Evolutionary conservation across 768 basidiomycete species (phyloP).

Genomic region (Royoungia palumana): DNA sequence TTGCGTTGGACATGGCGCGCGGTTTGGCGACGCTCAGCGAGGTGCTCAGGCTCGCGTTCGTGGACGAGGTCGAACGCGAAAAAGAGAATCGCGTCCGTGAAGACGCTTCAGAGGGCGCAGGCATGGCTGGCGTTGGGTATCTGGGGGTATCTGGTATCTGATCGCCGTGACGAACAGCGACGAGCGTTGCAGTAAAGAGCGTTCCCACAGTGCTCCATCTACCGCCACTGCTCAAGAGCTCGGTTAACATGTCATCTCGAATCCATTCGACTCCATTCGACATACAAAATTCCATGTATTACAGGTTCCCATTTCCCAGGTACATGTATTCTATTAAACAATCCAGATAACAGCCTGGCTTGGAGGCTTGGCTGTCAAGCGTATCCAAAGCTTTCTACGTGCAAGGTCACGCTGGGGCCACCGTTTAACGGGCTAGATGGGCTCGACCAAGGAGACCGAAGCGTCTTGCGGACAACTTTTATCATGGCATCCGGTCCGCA

Average conservation of each 20-base stretch:
- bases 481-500: slow-evolving; percentile 43
- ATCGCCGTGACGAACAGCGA: slow-evolving; percentile 19
- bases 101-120: slow-evolving; percentile 51
- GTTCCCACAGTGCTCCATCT: slow-evolving; percentile 21
- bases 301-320: too few relatives aligned
- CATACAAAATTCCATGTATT: too few relatives aligned
- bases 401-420: slow-evolving; percentile 32
- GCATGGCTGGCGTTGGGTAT: slow-evolving; percentile 27
- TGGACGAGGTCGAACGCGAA: slow-evolving; percentile 37
- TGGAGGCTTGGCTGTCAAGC: slow-evolving; percentile 9
- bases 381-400: slow-evolving; percentile 36
- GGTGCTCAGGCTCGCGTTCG: slow-evolving; percentile 27
- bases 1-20: slow-evolving; percentile 51
- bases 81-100: slow-evolving; percentile 40
- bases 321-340: too few relatives aligned
- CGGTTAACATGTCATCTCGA: too few relatives aligned
- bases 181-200: slow-evolving; percentile 4
- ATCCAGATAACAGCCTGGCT: neutral
- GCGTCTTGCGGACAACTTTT: slow-evolving; percentile 32
- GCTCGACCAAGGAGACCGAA: slow-evolving; percentile 33
- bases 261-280: too few relatives aligned
- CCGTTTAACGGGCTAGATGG: slow-evolving; percentile 26
- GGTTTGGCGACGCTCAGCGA: slow-evolving; percentile 48
- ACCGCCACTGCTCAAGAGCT: too few relatives aligned
- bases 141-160: slow-evolving; percentile 10